Evolutionary conservation across 1,139 yeast genomes (phyloP).

Genomic region (Yamadazyma kanchanaburiensis): DNA sequence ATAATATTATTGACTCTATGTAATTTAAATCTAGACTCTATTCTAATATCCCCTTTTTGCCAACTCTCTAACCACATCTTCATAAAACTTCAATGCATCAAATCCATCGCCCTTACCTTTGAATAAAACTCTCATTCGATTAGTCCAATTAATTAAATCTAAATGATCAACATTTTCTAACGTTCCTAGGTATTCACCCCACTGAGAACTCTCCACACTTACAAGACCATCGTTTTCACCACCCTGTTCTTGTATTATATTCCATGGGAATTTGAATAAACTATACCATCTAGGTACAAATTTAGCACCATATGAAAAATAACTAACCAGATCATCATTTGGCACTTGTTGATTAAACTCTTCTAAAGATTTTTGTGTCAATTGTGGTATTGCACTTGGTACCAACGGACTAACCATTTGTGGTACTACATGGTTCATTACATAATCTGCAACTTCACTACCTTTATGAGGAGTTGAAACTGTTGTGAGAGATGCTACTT

Average conservation of each 20-base stretch:
- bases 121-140: conserved; percentile 41
- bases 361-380: conserved; percentile 55
- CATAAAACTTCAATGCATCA: conserved; percentile 71
- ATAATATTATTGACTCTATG: no score
- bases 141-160: conserved; percentile 82
- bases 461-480: conserved; percentile 89
- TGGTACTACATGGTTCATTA: conserved; percentile 28
- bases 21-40: no score
- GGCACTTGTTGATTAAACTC: conserved; percentile 50
- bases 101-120: conserved; percentile 40
- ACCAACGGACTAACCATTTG: conserved; percentile 7
- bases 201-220: conserved; percentile 69
- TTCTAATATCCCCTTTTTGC: conserved; percentile 64
- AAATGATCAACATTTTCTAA: conserved; percentile 77
- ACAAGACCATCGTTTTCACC: conserved; percentile 81
- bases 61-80: conserved; percentile 68
- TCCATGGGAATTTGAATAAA: conserved; percentile 63
- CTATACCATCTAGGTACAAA: conserved; percentile 63
- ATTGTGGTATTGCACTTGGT: conserved; percentile 50
- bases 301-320: conserved; percentile 81
- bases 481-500: conserved; percentile 73
- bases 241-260: conserved; percentile 32
- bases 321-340: conserved; percentile 61
- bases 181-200: conserved; percentile 85
- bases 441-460: conserved; percentile 76